A percentile compares a stretch with the other conserved stretches of the same genome.
Conservation (phyloP, 2,329 filamentous ascomycete species). For the Cladosporium velox region DNA sequence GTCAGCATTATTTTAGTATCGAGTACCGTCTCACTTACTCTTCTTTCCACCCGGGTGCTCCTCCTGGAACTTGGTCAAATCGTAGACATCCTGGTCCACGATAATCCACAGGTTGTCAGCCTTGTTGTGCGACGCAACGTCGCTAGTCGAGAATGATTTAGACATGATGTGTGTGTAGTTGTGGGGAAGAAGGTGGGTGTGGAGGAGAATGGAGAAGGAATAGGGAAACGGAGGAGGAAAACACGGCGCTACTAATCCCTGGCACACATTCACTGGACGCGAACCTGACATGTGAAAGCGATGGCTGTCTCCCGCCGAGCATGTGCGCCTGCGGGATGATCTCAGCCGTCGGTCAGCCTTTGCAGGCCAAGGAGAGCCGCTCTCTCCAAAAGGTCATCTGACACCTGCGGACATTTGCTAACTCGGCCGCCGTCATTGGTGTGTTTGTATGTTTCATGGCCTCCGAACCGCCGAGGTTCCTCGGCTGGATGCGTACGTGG, state of each 20-base stretch:
- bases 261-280: conserved; percentile 4
- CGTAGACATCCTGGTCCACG: conserved; percentile 93
- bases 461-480: not conserved
- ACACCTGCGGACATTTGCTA: conserved; percentile 13
- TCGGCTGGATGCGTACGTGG: not conserved
- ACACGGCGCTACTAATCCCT: conserved; percentile 14
- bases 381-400: conserved; percentile 13
- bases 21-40: conserved; percentile 47
- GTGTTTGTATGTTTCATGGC: conserved; percentile 3
- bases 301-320: not conserved
- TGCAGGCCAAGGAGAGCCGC: not conserved
- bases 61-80: conserved; percentile 70
- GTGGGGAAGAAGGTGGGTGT: not conserved
- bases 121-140: conserved; percentile 92
- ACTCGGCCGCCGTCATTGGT: conserved; percentile 7
- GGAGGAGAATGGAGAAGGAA: conserved; percentile 8
- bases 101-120: conserved; percentile 82
- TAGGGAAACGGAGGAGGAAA: conserved; percentile 7
- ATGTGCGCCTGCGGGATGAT: conserved; percentile 20
- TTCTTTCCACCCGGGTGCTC: conserved; percentile 62
- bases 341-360: conserved; percentile 9
- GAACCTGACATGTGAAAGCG: conserved; percentile 17
- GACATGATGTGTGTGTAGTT: conserved; percentile 62
- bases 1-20: not conserved
- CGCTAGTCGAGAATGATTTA: conserved; percentile 77